Percentiles rank a stretch among this genome's conserved stretches.
Evolutionary conservation across 371 early-diverging fungal genomes (phyloP).

Genomic region (Mucor lusitanicus): DNA sequence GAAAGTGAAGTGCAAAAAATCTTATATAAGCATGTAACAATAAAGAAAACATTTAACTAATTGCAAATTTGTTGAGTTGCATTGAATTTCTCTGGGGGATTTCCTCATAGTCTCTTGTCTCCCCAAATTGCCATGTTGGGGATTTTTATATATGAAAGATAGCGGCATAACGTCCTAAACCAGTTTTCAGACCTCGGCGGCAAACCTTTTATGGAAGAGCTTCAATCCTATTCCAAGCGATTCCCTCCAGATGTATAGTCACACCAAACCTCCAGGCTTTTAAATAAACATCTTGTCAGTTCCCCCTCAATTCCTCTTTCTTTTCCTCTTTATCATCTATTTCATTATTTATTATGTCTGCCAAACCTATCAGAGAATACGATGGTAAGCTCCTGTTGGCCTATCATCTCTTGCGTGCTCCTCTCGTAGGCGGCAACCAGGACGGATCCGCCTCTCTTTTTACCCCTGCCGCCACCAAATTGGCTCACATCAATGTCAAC

Average conservation of each 20-base stretch:
- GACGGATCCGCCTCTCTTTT: conserved; percentile 52
- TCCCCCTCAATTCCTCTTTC: conserved; percentile 9
- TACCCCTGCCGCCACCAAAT: conserved; percentile 72
- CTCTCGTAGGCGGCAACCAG: conserved; percentile 42
- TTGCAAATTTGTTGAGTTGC: conserved; percentile 15
- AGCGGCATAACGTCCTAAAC: conserved; percentile 19
- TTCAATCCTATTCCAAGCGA: neutral
- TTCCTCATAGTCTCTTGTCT: conserved; percentile 1
- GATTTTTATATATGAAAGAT: neutral
- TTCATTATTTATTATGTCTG: conserved; percentile 71
- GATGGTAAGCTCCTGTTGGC: conserved; percentile 95
- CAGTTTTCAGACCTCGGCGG: conserved; percentile 33
- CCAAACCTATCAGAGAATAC: conserved; percentile 96
- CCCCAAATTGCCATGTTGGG: conserved; percentile 18
- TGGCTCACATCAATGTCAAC: conserved; percentile 81
- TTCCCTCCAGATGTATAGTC: conserved; percentile 4
- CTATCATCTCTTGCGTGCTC: conserved; percentile 82
- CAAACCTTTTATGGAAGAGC: conserved; percentile 21
- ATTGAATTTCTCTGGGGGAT: conserved; percentile 2
- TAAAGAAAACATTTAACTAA: conserved; percentile 48
- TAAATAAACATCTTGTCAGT: conserved; percentile 8
- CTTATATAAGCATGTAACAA: conserved; percentile 15
- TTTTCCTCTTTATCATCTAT: neutral
- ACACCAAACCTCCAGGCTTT: conserved; percentile 5
- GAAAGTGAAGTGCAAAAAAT: neutral